These are phyloP conservation scores for Fibroporia radiculosa DNA, from an alignment of 768 basidiomycete species.

Conservation along the genomic window DNA sequence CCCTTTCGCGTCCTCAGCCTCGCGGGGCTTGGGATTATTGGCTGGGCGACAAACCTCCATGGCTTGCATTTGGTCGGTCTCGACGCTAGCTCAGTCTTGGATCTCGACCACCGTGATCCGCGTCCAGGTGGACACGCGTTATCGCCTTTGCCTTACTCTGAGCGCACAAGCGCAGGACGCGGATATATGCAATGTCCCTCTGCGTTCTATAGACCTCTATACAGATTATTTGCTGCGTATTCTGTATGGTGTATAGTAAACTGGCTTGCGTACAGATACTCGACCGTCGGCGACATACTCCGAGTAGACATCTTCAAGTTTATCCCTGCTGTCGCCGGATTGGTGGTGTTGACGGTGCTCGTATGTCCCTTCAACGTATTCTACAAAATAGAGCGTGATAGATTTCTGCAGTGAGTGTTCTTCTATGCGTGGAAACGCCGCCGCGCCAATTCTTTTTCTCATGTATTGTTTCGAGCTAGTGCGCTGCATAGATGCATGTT, in stretches of 20 bases:
- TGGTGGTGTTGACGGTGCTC: constrained; percentile 49
- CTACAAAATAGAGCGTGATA: constrained; percentile 65
- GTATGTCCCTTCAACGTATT: constrained; percentile 63
- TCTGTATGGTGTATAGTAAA: constrained; percentile 49
- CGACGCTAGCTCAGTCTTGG: constrained; percentile 66
- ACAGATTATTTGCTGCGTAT: constrained; percentile 61
- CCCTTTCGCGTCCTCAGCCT: constrained; percentile 88
- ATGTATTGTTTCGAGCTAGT: constrained; percentile 31
- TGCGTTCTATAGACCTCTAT: constrained; percentile 50
- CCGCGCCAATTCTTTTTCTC: too few species aligned
- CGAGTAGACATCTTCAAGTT: constrained; percentile 72
- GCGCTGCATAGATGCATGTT: constrained; percentile 68
- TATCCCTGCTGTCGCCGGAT: constrained; percentile 61
- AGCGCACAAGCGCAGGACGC: constrained; percentile 18
- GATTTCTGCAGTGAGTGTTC: constrained; percentile 65
- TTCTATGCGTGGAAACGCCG: neutral
- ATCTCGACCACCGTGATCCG: constrained; percentile 30
- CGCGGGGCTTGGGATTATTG: constrained; percentile 70
- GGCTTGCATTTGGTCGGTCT: constrained; percentile 66
- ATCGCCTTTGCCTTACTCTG: constrained; percentile 20
- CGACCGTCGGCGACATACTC: constrained; percentile 47
- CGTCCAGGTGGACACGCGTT: constrained; percentile 9
- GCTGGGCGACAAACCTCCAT: constrained; percentile 93
- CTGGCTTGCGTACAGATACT: constrained; percentile 62
- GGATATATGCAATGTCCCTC: constrained; percentile 31